phyloP scores from a whole-genome alignment of 1,284 basidiomycete species.

The Trichosporon coremiiforme region DNA sequence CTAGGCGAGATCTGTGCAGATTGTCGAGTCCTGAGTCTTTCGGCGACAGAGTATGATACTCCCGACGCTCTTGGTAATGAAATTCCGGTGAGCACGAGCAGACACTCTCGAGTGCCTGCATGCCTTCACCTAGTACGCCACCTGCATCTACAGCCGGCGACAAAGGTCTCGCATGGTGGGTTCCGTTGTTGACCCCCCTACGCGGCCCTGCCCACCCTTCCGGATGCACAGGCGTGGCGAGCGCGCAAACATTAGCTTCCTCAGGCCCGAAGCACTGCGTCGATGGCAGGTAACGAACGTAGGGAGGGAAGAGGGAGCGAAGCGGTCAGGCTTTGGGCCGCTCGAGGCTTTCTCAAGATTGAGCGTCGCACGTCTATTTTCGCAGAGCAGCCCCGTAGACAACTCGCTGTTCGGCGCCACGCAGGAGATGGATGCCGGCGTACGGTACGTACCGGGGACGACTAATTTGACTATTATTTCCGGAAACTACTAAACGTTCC shows the following conservation, averaged over 20 bases:
- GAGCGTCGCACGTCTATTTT: constrained; percentile 7
- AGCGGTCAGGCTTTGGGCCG: background rate
- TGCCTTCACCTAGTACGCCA: background rate
- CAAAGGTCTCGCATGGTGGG: background rate
- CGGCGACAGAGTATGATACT: background rate
- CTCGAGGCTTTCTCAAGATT: background rate
- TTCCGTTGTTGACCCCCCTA: background rate
- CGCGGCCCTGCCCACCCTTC: background rate
- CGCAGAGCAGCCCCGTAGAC: background rate
- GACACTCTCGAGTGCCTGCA: background rate
- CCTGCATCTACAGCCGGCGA: background rate
- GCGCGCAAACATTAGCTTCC: background rate
- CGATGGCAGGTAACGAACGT: background rate
- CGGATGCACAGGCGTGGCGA: background rate
- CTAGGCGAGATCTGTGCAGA: background rate
- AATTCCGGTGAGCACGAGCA: background rate
- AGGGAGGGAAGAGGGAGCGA: background rate
- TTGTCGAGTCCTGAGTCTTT: background rate
- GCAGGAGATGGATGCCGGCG: background rate
- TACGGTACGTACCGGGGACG: constrained; percentile 1
- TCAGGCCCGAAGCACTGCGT: background rate
- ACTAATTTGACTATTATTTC: background rate
- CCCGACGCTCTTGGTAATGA: background rate
- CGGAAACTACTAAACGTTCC: constrained; percentile 13
- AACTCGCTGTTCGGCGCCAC: no score